Percentiles rank a stretch among this genome's conserved stretches.
These are phyloP conservation scores for Wickerhamiella spandovensis DNA, from an alignment of 805 yeast genomes.

Conservation along the genomic window DNA sequence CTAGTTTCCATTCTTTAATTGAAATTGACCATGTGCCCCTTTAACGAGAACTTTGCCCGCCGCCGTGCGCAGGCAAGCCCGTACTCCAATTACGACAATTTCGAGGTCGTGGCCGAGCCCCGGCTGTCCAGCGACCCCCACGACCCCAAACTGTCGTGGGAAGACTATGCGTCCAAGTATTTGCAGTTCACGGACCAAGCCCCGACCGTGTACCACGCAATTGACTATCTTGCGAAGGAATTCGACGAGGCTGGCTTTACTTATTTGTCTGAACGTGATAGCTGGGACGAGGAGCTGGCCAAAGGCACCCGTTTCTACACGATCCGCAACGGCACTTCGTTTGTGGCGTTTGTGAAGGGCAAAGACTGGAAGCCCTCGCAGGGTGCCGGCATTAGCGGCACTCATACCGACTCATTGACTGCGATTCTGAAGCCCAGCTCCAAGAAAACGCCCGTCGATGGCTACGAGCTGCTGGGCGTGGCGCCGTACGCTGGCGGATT, in stretches of 20 bases:
- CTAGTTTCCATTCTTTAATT: not conserved
- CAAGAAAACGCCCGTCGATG: constrained; percentile 46
- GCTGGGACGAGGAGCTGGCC: constrained; percentile 35
- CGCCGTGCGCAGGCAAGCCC: constrained; percentile 5
- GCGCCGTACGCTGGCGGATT: constrained; percentile 63
- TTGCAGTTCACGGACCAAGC: constrained; percentile 56
- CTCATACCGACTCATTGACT: constrained; percentile 66
- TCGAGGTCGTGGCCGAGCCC: constrained; percentile 15
- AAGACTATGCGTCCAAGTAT: constrained; percentile 30
- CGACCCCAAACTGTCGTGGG: constrained; percentile 17
- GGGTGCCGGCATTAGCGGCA: constrained; percentile 54
- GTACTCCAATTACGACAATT: constrained; percentile 12
- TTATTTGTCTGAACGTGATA: constrained; percentile 48
- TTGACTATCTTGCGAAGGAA: constrained; percentile 34
- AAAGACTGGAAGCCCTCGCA: constrained; percentile 47
- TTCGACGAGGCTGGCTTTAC: constrained; percentile 49
- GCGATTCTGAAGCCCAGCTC: constrained; percentile 62
- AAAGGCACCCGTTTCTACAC: constrained; percentile 43
- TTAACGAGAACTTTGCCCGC: constrained; percentile 3
- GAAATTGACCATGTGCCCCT: constrained; percentile 9
- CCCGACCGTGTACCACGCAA: constrained; percentile 70
- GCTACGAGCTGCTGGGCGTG: constrained; percentile 66
- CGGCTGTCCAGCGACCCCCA: constrained; percentile 3
- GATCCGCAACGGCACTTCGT: constrained; percentile 50
- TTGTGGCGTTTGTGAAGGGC: constrained; percentile 63